Evolutionary conservation across 2,329 filamentous ascomycete species (phyloP).

Genomic region (Tolypocladium sp.): DNA sequence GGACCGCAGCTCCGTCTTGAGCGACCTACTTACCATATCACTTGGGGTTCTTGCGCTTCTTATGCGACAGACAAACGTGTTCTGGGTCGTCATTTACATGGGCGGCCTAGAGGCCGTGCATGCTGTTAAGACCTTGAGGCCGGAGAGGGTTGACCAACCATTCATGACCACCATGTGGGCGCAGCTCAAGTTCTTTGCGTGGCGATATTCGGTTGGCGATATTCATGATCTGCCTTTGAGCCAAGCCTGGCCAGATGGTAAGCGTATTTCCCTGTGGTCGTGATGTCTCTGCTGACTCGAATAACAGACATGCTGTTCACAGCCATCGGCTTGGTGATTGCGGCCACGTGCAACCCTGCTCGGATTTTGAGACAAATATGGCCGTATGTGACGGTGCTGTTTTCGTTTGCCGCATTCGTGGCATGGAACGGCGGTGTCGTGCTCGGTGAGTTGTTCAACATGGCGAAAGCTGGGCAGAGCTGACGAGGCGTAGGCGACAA

Average conservation of each 20-base stretch:
- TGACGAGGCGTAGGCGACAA: constrained; percentile 63
- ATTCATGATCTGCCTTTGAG: constrained; percentile 46
- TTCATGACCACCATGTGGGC: constrained; percentile 19
- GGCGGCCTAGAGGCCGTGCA: constrained; percentile 51
- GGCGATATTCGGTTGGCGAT: constrained; percentile 38
- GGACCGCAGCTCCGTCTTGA: constrained; percentile 21
- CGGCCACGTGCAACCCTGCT: constrained; percentile 39
- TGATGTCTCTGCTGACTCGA: constrained; percentile 6
- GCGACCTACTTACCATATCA: constrained; percentile 34
- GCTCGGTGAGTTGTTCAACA: constrained; percentile 50
- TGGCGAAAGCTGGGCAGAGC: neutral
- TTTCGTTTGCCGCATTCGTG: constrained; percentile 65
- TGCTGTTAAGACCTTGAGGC: constrained; percentile 35
- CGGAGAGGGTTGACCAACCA: constrained; percentile 19
- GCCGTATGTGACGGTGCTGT: constrained; percentile 55
- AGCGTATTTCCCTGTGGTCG: constrained; percentile 2
- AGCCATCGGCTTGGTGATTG: constrained; percentile 55
- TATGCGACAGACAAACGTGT: constrained; percentile 93
- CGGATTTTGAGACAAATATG: constrained; percentile 39
- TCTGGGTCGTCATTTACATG: constrained; percentile 81
- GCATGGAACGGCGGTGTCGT: constrained; percentile 87
- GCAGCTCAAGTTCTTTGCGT: constrained; percentile 27
- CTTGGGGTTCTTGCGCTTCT: constrained; percentile 58
- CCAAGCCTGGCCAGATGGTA: constrained; percentile 41
- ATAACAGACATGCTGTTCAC: constrained; percentile 43